Percentiles rank a stretch among this genome's conserved stretches.
Conservation (phyloP, 345 rosid genomes). For the Gossypium australe region DNA sequence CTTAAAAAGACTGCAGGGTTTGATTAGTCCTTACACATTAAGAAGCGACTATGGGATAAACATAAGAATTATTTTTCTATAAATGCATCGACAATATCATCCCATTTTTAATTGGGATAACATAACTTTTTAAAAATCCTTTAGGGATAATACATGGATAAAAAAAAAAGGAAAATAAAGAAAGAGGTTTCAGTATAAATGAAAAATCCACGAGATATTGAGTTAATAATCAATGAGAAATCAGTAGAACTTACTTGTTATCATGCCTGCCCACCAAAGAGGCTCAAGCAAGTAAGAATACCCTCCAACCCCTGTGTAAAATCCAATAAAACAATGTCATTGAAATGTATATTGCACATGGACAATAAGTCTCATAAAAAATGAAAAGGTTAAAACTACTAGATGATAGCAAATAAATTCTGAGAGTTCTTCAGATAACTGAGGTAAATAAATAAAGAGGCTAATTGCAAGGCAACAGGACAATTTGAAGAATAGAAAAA, state of each 20-base stretch:
- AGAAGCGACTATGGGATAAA: not conserved
- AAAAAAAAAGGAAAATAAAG: not conserved
- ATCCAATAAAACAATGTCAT: not conserved
- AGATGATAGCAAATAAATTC: not conserved
- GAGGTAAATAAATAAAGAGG: not conserved
- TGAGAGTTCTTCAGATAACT: not conserved
- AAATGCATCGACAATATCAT: not conserved
- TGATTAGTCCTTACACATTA: not conserved
- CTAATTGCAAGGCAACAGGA: not conserved
- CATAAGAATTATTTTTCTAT: not conserved
- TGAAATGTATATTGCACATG: not conserved
- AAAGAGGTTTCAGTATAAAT: not conserved
- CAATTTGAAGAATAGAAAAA: not conserved
- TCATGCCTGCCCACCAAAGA: slow-evolving; percentile 99
- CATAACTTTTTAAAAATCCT: not conserved
- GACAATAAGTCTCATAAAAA: slow-evolving; percentile 9
- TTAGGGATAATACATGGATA: not conserved
- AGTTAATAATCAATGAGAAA: slow-evolving; percentile 9
- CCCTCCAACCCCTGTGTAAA: slow-evolving; percentile 64
- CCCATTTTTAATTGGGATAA: not conserved
- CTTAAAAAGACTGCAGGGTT: not conserved
- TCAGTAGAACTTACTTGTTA: slow-evolving; percentile 65
- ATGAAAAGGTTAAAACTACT: not conserved
- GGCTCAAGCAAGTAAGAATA: slow-evolving; percentile 93
- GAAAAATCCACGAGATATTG: not conserved